Conservation (phyloP, 495 filamentous ascomycete genomes). For the Clavariopsis aquatica region DNA sequence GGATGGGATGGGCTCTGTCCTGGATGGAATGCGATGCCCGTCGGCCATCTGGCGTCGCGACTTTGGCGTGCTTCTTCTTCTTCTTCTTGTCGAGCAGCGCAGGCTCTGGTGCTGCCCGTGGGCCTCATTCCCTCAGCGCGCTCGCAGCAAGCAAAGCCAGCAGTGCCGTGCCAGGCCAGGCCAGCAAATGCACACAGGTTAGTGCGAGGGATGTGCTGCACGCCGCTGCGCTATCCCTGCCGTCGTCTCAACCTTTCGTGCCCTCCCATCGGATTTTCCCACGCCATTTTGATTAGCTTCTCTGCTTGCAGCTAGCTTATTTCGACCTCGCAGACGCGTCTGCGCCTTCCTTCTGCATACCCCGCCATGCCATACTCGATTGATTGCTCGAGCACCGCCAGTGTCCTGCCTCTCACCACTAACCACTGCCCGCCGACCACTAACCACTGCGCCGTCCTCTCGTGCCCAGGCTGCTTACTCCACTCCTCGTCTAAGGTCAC, state of each 20-base stretch:
- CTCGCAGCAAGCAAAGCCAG: too few relatives aligned
- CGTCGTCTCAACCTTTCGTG: background rate
- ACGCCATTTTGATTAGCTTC: slow-evolving; percentile 12
- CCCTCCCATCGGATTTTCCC: slow-evolving; percentile 18
- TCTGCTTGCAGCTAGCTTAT: slow-evolving; percentile 22
- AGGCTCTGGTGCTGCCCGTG: too few relatives aligned
- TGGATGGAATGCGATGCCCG: background rate
- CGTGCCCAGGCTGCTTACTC: too few relatives aligned
- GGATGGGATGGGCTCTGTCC: background rate
- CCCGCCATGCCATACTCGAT: slow-evolving; percentile 3
- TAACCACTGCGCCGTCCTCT: too few relatives aligned
- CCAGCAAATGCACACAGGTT: background rate
- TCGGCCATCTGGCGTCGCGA: background rate
- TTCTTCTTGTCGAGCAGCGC: too few relatives aligned
- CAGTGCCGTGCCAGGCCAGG: too few relatives aligned
- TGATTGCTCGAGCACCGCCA: background rate
- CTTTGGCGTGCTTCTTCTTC: too few relatives aligned
- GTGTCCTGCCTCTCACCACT: background rate
- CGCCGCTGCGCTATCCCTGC: slow-evolving; percentile 10
- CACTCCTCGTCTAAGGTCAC: background rate
- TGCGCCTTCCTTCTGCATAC: slow-evolving; percentile 4
- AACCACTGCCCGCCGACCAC: too few relatives aligned
- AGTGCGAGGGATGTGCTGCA: background rate
- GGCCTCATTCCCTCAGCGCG: too few relatives aligned
- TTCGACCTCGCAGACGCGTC: slow-evolving; percentile 24